Base-by-base conservation (phyloP, 495 filamentous ascomycete species). In the Hypoxylon perforatum region DNA sequence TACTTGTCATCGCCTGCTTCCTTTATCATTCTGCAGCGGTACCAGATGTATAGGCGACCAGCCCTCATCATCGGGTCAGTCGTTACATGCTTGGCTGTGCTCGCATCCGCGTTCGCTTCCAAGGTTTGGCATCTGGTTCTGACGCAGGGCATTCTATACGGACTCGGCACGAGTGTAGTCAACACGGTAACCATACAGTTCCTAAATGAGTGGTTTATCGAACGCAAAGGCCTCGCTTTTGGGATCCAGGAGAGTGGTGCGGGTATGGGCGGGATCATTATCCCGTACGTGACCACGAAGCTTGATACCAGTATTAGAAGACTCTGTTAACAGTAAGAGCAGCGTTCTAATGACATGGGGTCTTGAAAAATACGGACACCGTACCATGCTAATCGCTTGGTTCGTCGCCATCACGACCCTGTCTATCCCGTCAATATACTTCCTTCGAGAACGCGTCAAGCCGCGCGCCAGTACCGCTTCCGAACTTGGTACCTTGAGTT, bases 181-280 rank as follows among this genome's bases (percentile, higher is more conserved):
- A 86, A 84, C 69, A 76, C 75, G 36, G 82, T 81, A 1, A 78
- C 78, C 47, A 76, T 87, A 55, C 72, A 81, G 39, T 84, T 81
- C 61, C 51, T 88, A 2, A 83, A 87, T 50, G 82, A 87, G 60
- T 88, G 85, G 85, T 88, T 87, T 69, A 72, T 84, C 21, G 61
- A 71, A 33, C 72, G 79, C 28, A 81, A 82, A 44, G 85, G 85
- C 4, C 71, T 87, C 9, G 86, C 86, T 14, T 87, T 81, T 58
- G 86, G 86, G 12, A 77, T 85, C 18, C 81, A 85, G 72, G 85
- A 80, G 75, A 84, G 82, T 33, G 87, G 73, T 21, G 75, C 73
- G 18, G 76, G 67, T 1, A 63, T 78, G 47, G 77, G 69, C 15
- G 79, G 80, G 11, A 65, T 81, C 23, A 61, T 75, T 17, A 61